Evolutionary conservation across 352 stramenopile genomes (phyloP).

Genomic region (Hyaloperonospora arabidopsidis): DNA sequence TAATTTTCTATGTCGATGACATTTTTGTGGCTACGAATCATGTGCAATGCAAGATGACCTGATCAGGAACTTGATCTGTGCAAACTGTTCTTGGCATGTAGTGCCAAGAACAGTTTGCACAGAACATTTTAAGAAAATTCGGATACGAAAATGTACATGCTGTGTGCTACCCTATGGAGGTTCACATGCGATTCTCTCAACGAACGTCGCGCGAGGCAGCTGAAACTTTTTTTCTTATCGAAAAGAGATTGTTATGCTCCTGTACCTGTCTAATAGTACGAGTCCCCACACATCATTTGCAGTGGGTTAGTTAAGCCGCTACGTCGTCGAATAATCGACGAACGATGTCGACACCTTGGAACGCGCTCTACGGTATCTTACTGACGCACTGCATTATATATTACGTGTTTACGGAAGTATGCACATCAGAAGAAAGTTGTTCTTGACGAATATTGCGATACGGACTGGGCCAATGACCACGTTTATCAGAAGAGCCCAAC

Average conservation of each 20-base stretch:
- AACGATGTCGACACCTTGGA: too few relatives aligned
- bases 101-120: neutral
- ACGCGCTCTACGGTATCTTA: too few relatives aligned
- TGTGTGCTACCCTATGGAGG: constrained; percentile 10
- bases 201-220: neutral
- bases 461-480: neutral
- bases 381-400: too few relatives aligned
- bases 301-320: too few relatives aligned
- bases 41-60: neutral
- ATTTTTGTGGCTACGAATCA: neutral
- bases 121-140: neutral
- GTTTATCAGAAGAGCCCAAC: neutral
- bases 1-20: neutral
- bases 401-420: too few relatives aligned
- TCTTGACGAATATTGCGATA: neutral
- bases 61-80: neutral
- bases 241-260: constrained; percentile 13
- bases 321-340: too few relatives aligned
- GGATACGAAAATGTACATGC: constrained; percentile 1
- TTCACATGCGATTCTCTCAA: constrained; percentile 5
- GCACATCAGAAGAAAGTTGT: too few relatives aligned
- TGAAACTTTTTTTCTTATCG: constrained; percentile 9
- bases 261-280: constrained; percentile 25
- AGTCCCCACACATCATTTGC: too few relatives aligned
- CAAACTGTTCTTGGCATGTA: neutral